Conservation (phyloP, 106 monocot genomes). For the Acanthochlamys bracteata region DNA sequence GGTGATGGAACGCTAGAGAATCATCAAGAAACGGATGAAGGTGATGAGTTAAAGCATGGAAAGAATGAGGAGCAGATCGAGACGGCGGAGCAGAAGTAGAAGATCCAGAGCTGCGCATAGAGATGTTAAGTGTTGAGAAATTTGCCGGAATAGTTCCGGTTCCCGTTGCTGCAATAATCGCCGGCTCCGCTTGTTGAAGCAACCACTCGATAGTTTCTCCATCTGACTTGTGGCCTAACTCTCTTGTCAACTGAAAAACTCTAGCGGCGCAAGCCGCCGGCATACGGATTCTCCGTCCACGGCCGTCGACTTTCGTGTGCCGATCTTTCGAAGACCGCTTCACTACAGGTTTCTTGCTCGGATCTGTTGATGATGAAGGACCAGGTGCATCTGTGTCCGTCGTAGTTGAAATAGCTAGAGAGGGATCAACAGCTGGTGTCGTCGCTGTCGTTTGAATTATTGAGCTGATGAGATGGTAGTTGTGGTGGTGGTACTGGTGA, state of each 20-base stretch:
- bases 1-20: background rate
- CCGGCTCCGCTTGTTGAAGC: constrained; percentile 79
- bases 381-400: background rate
- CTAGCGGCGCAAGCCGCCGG: constrained; percentile 75
- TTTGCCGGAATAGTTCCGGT: constrained; percentile 84
- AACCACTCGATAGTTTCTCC: constrained; percentile 94
- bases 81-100: constrained; percentile 30
- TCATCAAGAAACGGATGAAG: constrained; percentile 21
- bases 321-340: constrained; percentile 74
- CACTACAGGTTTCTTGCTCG: constrained; percentile 17
- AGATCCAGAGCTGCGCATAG: constrained; percentile 43
- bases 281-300: constrained; percentile 82
- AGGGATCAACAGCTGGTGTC: constrained; percentile 13
- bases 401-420: constrained; percentile 27
- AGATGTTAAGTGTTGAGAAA: constrained; percentile 72
- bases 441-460: constrained; percentile 2
- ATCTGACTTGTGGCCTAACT: constrained; percentile 82
- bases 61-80: constrained; percentile 9
- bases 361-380: constrained; percentile 11
- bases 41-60: constrained; percentile 23
- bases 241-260: constrained; percentile 82
- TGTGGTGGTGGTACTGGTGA: too few relatives aligned
- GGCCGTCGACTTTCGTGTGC: constrained; percentile 84
- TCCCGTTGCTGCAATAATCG: constrained; percentile 79
- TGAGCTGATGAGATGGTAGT: constrained; percentile 12